Conservation (phyloP, 306 rosid species). For the Vicia faba region DNA sequence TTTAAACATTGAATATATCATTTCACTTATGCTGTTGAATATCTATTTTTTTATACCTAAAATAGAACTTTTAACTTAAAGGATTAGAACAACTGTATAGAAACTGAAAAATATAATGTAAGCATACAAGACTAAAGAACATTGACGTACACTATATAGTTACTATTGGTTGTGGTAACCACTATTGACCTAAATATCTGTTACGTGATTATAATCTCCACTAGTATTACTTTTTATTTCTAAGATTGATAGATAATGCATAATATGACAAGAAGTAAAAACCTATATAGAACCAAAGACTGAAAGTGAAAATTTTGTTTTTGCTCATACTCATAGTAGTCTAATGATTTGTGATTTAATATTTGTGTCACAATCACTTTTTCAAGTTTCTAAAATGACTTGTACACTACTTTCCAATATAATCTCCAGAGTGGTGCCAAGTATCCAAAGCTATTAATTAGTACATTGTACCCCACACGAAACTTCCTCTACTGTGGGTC, state of each 20-base stretch:
- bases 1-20: too few relatives aligned
- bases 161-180: too few relatives aligned
- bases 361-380: conserved; percentile 24
- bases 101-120: too few relatives aligned
- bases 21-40: too few relatives aligned
- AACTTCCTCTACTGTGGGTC: conserved; percentile 32
- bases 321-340: conserved; percentile 8
- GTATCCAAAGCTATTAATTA: conserved; percentile 26
- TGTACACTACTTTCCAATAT: conserved; percentile 33
- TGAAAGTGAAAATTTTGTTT: conserved; percentile 17
- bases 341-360: conserved; percentile 7
- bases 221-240: background rate
- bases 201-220: background rate
- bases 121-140: too few relatives aligned
- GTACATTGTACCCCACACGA: conserved; percentile 45
- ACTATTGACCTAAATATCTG: background rate
- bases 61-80: too few relatives aligned
- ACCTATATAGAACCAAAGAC: background rate
- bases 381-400: conserved; percentile 19
- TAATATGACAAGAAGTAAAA: background rate
- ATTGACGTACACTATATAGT: background rate
- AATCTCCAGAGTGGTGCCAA: background rate
- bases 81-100: too few relatives aligned
- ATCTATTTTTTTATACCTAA: too few relatives aligned
- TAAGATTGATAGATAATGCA: background rate